Evolutionary conservation across 305 asterid genomes (phyloP).

Genomic region (Fraxinus xanthoxyloides): DNA sequence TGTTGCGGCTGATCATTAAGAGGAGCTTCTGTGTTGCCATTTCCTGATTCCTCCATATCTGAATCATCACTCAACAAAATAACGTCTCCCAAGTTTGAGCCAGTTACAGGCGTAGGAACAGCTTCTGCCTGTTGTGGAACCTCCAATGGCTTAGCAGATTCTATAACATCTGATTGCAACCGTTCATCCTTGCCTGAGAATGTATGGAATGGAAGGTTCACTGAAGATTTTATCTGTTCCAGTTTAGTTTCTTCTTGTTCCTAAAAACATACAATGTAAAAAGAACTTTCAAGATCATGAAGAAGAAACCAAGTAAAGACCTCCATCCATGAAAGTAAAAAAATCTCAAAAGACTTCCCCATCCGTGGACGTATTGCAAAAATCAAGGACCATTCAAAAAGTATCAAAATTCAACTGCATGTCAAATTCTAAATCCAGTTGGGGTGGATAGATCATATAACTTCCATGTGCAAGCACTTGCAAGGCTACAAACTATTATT

Average conservation of each 20-base stretch:
- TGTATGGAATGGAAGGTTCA: constrained; percentile 69
- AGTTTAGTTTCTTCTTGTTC: constrained; percentile 56
- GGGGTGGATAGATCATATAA: constrained; percentile 4
- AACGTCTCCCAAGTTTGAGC: constrained; percentile 43
- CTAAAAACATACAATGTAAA: constrained; percentile 23
- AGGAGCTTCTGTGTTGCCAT: constrained; percentile 22
- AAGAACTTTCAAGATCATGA: constrained; percentile 7
- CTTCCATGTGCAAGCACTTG: constrained; percentile 8
- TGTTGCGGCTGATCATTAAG: constrained; percentile 25
- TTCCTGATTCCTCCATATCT: constrained; percentile 38
- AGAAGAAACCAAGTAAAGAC: background rate
- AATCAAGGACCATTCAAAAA: background rate
- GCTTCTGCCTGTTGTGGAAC: constrained; percentile 26
- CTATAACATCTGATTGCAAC: constrained; percentile 28
- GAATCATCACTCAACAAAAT: constrained; percentile 52
- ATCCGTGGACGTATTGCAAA: background rate
- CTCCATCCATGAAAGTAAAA: background rate
- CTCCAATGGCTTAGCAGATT: constrained; percentile 32
- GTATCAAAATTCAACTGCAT: background rate
- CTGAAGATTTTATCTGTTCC: constrained; percentile 73
- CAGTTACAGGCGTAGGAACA: constrained; percentile 25
- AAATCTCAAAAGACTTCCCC: background rate
- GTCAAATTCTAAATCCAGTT: background rate
- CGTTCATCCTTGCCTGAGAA: constrained; percentile 46
- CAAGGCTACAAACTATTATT: background rate